Conservation (phyloP, 176 grass and related monocot species). For the Eremochloa ophiuroides region DNA sequence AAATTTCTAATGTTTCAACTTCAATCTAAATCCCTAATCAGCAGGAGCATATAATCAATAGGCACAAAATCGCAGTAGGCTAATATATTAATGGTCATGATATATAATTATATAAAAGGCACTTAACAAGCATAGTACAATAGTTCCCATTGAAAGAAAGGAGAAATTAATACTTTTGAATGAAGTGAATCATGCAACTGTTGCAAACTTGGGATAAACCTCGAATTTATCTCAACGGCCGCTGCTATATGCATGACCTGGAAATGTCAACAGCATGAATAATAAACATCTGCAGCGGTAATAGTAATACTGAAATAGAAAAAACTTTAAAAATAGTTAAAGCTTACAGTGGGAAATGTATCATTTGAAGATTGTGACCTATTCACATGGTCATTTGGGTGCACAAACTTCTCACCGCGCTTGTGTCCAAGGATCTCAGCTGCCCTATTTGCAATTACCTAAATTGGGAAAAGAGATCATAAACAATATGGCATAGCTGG, state of each 20-base stretch:
- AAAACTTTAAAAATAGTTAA: constrained; percentile 14
- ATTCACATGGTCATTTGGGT: constrained; percentile 99
- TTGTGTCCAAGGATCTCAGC: constrained; percentile 97
- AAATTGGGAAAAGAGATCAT: constrained; percentile 21
- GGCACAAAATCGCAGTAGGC: neutral
- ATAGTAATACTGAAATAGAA: neutral
- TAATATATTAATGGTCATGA: neutral
- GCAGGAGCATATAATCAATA: neutral
- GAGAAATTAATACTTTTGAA: constrained; percentile 55
- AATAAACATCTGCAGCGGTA: constrained; percentile 4
- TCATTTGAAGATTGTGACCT: constrained; percentile 98
- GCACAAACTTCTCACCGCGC: constrained; percentile 79
- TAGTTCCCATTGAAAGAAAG: constrained; percentile 6
- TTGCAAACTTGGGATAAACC: constrained; percentile 80
- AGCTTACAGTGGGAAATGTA: constrained; percentile 97
- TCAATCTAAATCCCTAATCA: neutral
- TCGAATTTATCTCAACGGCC: constrained; percentile 78
- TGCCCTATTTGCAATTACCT: constrained; percentile 98
- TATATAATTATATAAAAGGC: neutral
- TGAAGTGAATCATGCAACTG: constrained; percentile 79
- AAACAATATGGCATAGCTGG: constrained; percentile 11
- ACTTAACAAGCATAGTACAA: neutral
- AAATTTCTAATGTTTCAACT: neutral
- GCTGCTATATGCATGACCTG: constrained; percentile 99
- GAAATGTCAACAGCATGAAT: constrained; percentile 34